Evolutionary conservation across 768 basidiomycete genomes (phyloP), one percentile per base, ranked within the genome.

Genomic region (Hygrophoropsis aurantiaca): DNA sequence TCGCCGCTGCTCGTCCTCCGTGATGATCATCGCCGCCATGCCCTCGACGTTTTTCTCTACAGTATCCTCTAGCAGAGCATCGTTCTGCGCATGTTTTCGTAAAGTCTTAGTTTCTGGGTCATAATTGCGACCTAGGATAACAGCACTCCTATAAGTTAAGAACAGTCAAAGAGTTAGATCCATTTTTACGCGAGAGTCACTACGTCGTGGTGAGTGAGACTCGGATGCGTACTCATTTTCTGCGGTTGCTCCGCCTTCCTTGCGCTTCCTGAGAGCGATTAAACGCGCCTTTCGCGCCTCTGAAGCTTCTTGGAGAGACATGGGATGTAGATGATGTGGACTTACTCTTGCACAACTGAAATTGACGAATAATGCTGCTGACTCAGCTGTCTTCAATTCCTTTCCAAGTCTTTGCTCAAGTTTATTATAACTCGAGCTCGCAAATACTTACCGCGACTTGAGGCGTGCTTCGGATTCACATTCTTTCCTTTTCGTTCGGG

Each of bases 21-120:
- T 72, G 47, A 97, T 84, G 58, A 97, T 93, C 56, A 71, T 70
- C 62, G 94, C 86, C 7, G 92, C 89, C 51, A 97, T 68, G 0
- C 93, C 93, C 46, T 84, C 78, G 2, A 95, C 85, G 49, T 84
- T 74, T 56, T 82, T 84, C 70, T 98, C 95, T 2, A 98, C 84
- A 1, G 95, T 97, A 57, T 97, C 91, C 51, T 84, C 74, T 63
- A 79, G 77, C 44, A 77, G 72, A 20, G 66, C 72, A 44, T 80
- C 82, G 39, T 81, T 82, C 21, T 69, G 68, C 15, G 72, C 72
- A 58, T 75, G 84, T 65, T 86, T 91, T 64, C 80, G 80, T 56
- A 88, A 66, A 42, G 85, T 88, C 49, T 87, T 82, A 23, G 91
- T 89, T 55, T 84, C 83, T 2, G 93, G 92, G 67, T 98, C 95